These are phyloP conservation scores for Xylariaceae sp. DNA, from an alignment of 2,329 filamentous ascomycete species.

Conservation along the genomic window DNA sequence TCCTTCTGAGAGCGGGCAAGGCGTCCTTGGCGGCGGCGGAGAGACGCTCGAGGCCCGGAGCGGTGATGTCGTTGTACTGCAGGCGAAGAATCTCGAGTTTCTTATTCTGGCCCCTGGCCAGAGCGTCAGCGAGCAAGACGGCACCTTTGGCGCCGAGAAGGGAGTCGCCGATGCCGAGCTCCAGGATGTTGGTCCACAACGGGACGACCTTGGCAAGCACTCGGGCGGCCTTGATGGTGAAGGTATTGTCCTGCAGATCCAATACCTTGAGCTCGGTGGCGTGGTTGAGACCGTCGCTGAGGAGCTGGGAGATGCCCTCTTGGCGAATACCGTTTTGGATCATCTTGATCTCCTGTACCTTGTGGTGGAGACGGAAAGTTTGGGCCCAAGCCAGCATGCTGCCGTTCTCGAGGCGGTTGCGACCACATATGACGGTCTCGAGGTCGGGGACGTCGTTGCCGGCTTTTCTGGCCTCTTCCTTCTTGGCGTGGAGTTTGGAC, in stretches of 20 bases:
- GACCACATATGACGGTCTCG: conserved; percentile 95
- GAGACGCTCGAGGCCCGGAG: conserved; percentile 68
- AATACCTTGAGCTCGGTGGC: conserved; percentile 67
- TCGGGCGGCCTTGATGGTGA: conserved; percentile 74
- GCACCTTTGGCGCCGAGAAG: conserved; percentile 76
- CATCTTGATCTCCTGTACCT: conserved; percentile 88
- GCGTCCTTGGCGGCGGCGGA: conserved; percentile 62
- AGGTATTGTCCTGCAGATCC: conserved; percentile 97
- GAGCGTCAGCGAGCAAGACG: conserved; percentile 66
- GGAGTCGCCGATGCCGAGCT: conserved; percentile 87
- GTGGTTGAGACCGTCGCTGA: conserved; percentile 73
- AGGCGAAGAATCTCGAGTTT: conserved; percentile 78
- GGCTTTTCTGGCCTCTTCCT: conserved; percentile 69
- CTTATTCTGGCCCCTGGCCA: conserved; percentile 71
- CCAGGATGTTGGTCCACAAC: conserved; percentile 70
- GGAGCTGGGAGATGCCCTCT: conserved; percentile 79
- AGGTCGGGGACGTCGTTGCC: conserved; percentile 74
- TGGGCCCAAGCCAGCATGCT: conserved; percentile 95
- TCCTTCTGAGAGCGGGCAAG: conserved; percentile 73
- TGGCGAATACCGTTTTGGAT: conserved; percentile 96
- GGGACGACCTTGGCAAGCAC: conserved; percentile 72
- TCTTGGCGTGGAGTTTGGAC: conserved; percentile 75
- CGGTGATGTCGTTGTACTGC: conserved; percentile 92
- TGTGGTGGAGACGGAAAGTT: conserved; percentile 76
- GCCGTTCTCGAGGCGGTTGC: conserved; percentile 92